These are phyloP conservation scores for Cornus controversa DNA, from an alignment of 148 eudicot genomes.

Conservation along the genomic window DNA sequence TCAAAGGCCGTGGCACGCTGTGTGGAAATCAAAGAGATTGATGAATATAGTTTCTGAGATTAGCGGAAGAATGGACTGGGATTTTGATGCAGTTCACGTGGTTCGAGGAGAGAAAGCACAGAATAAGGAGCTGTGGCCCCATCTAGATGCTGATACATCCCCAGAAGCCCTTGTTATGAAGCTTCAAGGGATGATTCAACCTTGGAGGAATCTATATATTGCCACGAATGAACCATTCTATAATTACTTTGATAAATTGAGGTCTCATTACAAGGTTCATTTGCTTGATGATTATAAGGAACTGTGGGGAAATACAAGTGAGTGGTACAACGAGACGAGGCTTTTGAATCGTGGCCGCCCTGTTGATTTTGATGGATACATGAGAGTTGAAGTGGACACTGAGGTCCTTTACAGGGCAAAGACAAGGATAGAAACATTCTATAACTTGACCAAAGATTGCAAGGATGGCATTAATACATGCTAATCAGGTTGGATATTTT, in stretches of 20 bases:
- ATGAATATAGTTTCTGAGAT: slow-evolving; percentile 95
- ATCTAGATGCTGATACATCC: slow-evolving; percentile 79
- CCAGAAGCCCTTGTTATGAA: slow-evolving; percentile 73
- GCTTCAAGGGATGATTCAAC: slow-evolving; percentile 53
- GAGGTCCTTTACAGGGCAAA: slow-evolving; percentile 88
- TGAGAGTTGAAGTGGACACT: slow-evolving; percentile 93
- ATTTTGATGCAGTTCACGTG: slow-evolving; percentile 90
- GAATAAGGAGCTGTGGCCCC: slow-evolving; percentile 83
- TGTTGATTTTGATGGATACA: slow-evolving; percentile 85
- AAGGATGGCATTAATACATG: slow-evolving; percentile 88
- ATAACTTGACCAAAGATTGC: slow-evolving; percentile 87
- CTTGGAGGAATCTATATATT: slow-evolving; percentile 80
- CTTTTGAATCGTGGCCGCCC: slow-evolving; percentile 67
- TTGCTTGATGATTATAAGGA: slow-evolving; percentile 88
- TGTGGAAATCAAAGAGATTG: slow-evolving; percentile 97
- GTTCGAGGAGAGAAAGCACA: slow-evolving; percentile 89
- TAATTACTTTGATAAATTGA: slow-evolving; percentile 82
- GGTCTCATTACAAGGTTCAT: slow-evolving; percentile 90
- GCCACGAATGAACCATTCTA: slow-evolving; percentile 95
- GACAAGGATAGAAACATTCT: slow-evolving; percentile 84
- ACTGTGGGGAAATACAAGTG: slow-evolving; percentile 89
- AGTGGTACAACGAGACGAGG: slow-evolving; percentile 86
- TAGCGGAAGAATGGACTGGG: slow-evolving; percentile 96
- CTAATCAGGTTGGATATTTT: slow-evolving; percentile 36
- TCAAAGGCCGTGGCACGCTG: slow-evolving; percentile 86